A percentile compares a stretch with the other conserved stretches of the same genome.
Evolutionary conservation across 129 eudicot genomes (phyloP).

Genomic region (Saussurea involucrata): DNA sequence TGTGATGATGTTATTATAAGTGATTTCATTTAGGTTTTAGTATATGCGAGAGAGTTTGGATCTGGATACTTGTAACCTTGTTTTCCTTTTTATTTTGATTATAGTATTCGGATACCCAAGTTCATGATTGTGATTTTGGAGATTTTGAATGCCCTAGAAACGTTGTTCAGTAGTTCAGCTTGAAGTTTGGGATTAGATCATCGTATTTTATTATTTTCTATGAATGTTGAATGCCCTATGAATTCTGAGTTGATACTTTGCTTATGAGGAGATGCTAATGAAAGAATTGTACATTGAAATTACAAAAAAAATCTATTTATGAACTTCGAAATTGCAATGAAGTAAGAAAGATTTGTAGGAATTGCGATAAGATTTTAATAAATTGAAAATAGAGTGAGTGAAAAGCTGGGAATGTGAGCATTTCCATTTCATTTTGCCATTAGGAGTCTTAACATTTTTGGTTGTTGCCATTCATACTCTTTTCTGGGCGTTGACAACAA

Average conservation of each 20-base stretch:
- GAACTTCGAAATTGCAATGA: background rate
- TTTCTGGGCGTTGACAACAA: background rate
- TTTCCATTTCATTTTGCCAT: background rate
- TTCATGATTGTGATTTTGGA: background rate
- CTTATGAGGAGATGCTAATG: background rate
- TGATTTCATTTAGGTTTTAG: background rate
- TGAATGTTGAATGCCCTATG: background rate
- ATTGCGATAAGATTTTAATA: background rate
- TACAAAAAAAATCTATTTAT: too few species aligned
- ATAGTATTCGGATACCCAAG: conserved; percentile 5
- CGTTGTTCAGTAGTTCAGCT: background rate
- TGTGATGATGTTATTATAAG: background rate
- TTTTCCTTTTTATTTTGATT: background rate
- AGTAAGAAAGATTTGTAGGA: background rate
- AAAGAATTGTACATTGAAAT: background rate
- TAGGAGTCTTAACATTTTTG: background rate
- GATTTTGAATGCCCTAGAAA: background rate
- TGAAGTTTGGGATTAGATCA: background rate
- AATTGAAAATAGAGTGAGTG: background rate
- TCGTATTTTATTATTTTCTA: background rate
- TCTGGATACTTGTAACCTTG: background rate
- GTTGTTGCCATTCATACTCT: background rate
- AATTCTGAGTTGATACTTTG: background rate
- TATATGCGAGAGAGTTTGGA: background rate
- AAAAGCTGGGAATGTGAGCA: background rate